These are phyloP conservation scores for Candida peoriensis DNA, from an alignment of 805 yeast species.

Conservation along the genomic window DNA sequence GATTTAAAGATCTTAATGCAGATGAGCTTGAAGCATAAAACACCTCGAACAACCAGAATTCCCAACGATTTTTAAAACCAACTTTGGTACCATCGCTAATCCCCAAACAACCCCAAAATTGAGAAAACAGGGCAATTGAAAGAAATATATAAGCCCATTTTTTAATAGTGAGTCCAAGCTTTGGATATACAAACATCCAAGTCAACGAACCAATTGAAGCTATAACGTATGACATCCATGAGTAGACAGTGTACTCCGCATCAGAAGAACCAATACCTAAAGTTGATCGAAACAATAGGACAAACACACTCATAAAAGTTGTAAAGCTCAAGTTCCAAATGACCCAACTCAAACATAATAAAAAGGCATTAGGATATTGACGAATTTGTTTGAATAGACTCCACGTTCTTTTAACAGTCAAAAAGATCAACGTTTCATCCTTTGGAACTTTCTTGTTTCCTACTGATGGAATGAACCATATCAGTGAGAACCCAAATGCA, in stretches of 20 bases:
- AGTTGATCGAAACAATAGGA: slow-evolving; percentile 34
- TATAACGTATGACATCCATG: slow-evolving; percentile 32
- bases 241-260: slow-evolving; percentile 34
- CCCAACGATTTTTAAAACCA: slow-evolving; percentile 39
- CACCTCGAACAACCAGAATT: slow-evolving; percentile 37
- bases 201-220: slow-evolving; percentile 30
- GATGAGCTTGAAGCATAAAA: slow-evolving; percentile 32
- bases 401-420: slow-evolving; percentile 26
- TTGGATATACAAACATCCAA: slow-evolving; percentile 34
- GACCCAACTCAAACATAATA: slow-evolving; percentile 36
- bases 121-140: slow-evolving; percentile 27
- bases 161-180: slow-evolving; percentile 24
- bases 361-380: slow-evolving; percentile 30
- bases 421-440: slow-evolving; percentile 22
- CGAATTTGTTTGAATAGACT: slow-evolving; percentile 23
- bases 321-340: slow-evolving; percentile 35
- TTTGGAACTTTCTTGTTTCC: slow-evolving; percentile 25
- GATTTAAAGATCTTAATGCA: slow-evolving; percentile 32
- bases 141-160: slow-evolving; percentile 33
- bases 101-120: slow-evolving; percentile 37
- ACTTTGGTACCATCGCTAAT: slow-evolving; percentile 23
- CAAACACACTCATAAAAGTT: slow-evolving; percentile 32
- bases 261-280: slow-evolving; percentile 34
- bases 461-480: slow-evolving; percentile 29
- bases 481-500: slow-evolving; percentile 22